These are phyloP conservation scores for Quercus gilva DNA, from an alignment of 306 rosid species.

Conservation along the genomic window DNA sequence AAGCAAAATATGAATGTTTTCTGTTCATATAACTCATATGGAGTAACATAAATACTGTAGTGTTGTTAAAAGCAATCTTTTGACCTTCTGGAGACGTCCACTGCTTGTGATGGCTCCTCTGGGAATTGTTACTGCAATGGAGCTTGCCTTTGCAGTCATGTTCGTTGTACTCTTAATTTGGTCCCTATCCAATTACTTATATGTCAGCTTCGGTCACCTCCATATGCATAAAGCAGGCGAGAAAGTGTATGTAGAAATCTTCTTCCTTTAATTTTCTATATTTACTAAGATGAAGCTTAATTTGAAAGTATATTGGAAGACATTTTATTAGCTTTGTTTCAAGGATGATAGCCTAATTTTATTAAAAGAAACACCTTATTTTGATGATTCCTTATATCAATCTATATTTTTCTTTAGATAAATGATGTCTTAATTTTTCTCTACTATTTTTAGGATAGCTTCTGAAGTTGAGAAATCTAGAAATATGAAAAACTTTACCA, in stretches of 20 bases:
- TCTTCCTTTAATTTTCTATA: neutral
- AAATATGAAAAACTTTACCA: too few relatives aligned
- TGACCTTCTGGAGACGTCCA: constrained; percentile 45
- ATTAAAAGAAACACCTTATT: too few relatives aligned
- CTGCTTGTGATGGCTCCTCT: constrained; percentile 45
- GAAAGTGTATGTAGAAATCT: constrained; percentile 37
- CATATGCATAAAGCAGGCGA: constrained; percentile 33
- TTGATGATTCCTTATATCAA: too few relatives aligned
- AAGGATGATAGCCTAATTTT: too few relatives aligned
- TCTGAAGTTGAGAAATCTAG: too few relatives aligned
- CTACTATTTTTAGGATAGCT: too few relatives aligned
- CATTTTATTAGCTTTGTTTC: too few relatives aligned
- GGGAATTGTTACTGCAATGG: constrained; percentile 54
- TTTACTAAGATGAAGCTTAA: neutral
- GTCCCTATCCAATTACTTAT: constrained; percentile 64
- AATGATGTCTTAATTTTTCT: too few relatives aligned
- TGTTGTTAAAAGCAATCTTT: neutral
- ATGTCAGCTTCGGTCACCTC: constrained; percentile 51
- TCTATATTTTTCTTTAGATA: too few relatives aligned
- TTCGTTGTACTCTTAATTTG: constrained; percentile 56
- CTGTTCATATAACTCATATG: too few relatives aligned
- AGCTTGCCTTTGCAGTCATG: constrained; percentile 48
- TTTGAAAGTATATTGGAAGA: too few relatives aligned
- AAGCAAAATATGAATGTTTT: neutral
- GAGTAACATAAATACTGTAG: constrained; percentile 6